These are phyloP conservation scores for Cochlearia excelsa DNA, from an alignment of 345 rosid genomes.

Conservation along the genomic window DNA sequence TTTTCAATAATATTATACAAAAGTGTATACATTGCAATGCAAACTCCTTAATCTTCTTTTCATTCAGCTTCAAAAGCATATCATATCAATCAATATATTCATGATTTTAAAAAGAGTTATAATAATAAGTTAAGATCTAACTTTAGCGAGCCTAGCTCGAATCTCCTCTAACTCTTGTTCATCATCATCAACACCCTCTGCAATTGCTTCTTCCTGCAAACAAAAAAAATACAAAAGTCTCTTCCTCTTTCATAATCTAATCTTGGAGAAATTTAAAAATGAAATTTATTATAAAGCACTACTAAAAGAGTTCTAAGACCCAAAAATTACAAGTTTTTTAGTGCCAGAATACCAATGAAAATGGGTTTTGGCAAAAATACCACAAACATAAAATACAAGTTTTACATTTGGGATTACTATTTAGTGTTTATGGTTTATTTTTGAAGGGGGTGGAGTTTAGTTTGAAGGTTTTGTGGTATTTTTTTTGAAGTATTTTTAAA, in stretches of 20 bases:
- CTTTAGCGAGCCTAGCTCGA: constrained; percentile 86
- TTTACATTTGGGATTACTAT: no score
- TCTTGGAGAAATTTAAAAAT: not conserved
- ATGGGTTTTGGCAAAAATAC: no score
- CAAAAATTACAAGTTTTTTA: no score
- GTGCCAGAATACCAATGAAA: no score
- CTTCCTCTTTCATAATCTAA: constrained; percentile 9
- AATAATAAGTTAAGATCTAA: constrained; percentile 55
- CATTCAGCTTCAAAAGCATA: not conserved
- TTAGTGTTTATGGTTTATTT: no score
- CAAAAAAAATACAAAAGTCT: not conserved
- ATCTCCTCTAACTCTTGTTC: constrained; percentile 77
- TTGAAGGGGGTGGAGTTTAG: no score
- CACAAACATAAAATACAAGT: no score
- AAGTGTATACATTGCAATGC: not conserved
- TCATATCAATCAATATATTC: constrained; percentile 11
- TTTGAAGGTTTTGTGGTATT: no score
- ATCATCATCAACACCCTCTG: constrained; percentile 82
- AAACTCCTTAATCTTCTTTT: not conserved
- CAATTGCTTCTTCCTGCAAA: constrained; percentile 72
- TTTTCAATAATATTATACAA: constrained; percentile 26
- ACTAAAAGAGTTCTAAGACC: no score
- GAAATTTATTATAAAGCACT: no score
- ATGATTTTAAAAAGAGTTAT: not conserved
- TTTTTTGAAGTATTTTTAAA: no score